A percentile compares a stretch with the other conserved stretches of the same genome.
phyloP scores from a whole-genome alignment of 2,329 filamentous ascomycete genomes.

The Fusarium coffeatum region DNA sequence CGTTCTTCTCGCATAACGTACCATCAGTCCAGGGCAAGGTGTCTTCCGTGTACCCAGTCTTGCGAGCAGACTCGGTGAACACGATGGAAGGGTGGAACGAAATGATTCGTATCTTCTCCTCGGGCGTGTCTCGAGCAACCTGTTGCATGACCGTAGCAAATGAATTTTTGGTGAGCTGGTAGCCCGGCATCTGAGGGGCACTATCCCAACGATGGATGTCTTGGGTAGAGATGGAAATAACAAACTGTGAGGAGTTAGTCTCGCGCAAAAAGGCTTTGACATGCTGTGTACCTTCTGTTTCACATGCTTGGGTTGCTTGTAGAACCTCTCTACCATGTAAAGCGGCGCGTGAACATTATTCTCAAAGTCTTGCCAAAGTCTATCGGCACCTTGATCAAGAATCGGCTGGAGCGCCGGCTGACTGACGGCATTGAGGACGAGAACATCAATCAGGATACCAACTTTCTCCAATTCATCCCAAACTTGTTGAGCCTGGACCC shows the following conservation, averaged over 20 bases:
- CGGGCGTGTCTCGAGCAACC: conserved; percentile 49
- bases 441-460: conserved; percentile 11
- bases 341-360: conserved; percentile 33
- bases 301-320: conserved; percentile 29
- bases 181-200: conserved; percentile 43
- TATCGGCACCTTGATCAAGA: conserved; percentile 36
- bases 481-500: neutral
- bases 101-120: conserved; percentile 53
- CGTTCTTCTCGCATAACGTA: neutral
- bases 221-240: conserved; percentile 30
- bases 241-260: conserved; percentile 5
- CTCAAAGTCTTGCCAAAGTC: conserved; percentile 42
- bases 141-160: conserved; percentile 52
- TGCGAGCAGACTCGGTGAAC: conserved; percentile 47
- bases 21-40: conserved; percentile 40
- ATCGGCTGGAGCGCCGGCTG: conserved; percentile 20
- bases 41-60: conserved; percentile 37
- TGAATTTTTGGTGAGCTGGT: conserved; percentile 54
- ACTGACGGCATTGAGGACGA: conserved; percentile 28
- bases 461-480: conserved; percentile 26
- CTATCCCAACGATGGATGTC: conserved; percentile 46
- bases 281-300: conserved; percentile 13
- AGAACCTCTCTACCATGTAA: conserved; percentile 32
- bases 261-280: fast-evolving
- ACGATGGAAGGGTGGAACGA: conserved; percentile 56